Percentiles rank a stretch among this genome's conserved stretches.
Conservation (phyloP, 495 filamentous ascomycete genomes). For the Penicillium manginii region DNA sequence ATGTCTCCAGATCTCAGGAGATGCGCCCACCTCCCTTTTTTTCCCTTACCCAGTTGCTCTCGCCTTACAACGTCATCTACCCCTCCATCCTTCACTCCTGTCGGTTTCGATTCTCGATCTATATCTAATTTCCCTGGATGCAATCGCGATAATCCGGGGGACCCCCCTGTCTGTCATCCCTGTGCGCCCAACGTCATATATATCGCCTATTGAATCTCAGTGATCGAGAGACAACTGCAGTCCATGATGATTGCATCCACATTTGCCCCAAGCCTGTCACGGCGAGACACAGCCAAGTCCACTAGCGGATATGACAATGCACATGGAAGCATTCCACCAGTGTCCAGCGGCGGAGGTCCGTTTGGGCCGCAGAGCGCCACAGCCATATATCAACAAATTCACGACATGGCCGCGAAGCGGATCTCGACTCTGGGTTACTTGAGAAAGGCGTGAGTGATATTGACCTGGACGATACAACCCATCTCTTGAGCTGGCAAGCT, state of each 20-base stretch:
- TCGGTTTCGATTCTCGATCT: not conserved
- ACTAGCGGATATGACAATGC: conserved; percentile 33
- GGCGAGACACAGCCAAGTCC: conserved; percentile 46
- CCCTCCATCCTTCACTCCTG: no score
- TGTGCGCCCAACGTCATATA: conserved; percentile 16
- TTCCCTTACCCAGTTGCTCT: conserved; percentile 5
- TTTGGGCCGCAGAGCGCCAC: conserved; percentile 65
- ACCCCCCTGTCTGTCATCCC: conserved; percentile 5
- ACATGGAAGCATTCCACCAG: conserved; percentile 31
- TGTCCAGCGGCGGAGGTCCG: conserved; percentile 38
- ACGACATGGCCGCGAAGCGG: conserved; percentile 86
- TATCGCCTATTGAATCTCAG: conserved; percentile 8
- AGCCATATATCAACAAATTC: conserved; percentile 79
- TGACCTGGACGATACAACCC: not conserved
- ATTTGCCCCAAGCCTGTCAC: conserved; percentile 39
- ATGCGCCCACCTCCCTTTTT: conserved; percentile 8
- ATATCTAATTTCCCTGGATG: not conserved
- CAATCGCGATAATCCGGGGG: not conserved
- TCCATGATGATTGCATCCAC: conserved; percentile 41
- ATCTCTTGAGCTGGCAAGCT: no score
- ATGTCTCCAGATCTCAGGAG: conserved; percentile 22
- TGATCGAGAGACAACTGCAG: not conserved
- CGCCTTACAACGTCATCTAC: not conserved
- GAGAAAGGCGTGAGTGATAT: conserved; percentile 74
- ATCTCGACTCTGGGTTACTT: conserved; percentile 97